These are phyloP conservation scores for Cydonia oblonga DNA, from an alignment of 331 rosid genomes.

Conservation along the genomic window DNA sequence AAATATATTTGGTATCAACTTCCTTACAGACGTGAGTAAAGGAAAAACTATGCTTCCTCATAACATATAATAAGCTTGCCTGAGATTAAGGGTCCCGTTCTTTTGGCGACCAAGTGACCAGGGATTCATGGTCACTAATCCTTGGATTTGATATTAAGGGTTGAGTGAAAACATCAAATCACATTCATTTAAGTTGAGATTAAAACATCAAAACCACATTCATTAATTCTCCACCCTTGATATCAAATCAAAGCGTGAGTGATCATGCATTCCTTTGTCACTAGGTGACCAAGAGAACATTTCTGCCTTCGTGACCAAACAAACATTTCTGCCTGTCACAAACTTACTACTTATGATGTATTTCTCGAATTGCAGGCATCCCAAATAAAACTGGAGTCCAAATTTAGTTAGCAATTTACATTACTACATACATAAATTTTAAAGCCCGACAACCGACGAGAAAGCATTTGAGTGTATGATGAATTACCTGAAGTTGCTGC, in stretches of 20 bases:
- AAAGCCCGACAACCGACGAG: background rate
- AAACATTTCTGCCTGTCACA: too few species aligned
- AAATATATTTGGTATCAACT: background rate
- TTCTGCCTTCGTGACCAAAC: too few species aligned
- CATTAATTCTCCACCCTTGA: background rate
- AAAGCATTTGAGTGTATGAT: background rate
- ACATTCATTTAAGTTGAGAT: background rate
- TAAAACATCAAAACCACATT: background rate
- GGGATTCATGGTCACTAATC: background rate
- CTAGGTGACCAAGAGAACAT: background rate
- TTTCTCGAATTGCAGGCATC: background rate
- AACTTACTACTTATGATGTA: background rate
- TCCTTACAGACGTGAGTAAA: background rate
- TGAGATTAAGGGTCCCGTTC: background rate
- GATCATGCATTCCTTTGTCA: background rate
- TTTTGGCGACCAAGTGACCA: background rate
- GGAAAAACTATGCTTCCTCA: background rate
- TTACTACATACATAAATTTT: background rate
- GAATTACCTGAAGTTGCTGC: slow-evolving; percentile 79
- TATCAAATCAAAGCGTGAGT: background rate
- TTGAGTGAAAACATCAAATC: background rate
- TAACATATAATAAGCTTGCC: background rate
- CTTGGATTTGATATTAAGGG: background rate
- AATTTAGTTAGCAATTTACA: background rate
- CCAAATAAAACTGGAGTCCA: background rate